These are phyloP conservation scores for Hypoxylon fuscum DNA, from an alignment of 495 filamentous ascomycete genomes.

Conservation along the genomic window DNA sequence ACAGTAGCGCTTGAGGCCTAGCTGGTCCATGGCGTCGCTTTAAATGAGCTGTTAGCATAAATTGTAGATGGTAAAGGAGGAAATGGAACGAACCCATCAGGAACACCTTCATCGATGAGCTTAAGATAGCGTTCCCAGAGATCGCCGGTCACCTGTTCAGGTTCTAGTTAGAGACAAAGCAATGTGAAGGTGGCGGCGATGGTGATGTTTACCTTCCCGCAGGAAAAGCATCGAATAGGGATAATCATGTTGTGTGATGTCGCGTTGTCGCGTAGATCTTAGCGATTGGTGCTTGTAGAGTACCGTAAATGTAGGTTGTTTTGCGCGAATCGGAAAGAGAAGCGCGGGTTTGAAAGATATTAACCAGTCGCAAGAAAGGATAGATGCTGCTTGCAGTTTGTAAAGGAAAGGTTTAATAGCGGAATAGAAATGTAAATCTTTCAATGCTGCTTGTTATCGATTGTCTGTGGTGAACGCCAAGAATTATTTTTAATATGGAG, in stretches of 20 bases:
- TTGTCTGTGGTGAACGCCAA: constrained; percentile 23
- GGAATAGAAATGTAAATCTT: constrained; percentile 14
- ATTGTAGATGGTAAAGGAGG: not conserved
- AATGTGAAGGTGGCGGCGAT: not conserved
- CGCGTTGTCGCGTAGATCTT: not conserved
- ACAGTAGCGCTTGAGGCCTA: constrained; percentile 95
- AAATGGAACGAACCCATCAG: constrained; percentile 72
- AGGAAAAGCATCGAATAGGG: constrained; percentile 97
- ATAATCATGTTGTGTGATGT: constrained; percentile 79
- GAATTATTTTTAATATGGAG: not conserved
- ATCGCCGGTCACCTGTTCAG: constrained; percentile 84
- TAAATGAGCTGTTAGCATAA: constrained; percentile 18
- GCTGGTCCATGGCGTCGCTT: constrained; percentile 92
- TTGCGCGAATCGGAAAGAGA: not conserved
- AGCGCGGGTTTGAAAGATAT: not conserved
- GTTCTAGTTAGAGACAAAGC: constrained; percentile 23
- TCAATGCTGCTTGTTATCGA: constrained; percentile 28
- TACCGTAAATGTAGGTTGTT: not conserved
- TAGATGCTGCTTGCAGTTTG: not conserved
- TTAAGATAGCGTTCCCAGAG: constrained; percentile 94
- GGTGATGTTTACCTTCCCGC: constrained; percentile 82
- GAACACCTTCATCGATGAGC: constrained; percentile 78
- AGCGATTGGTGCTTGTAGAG: constrained; percentile 11
- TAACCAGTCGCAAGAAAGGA: constrained; percentile 4
- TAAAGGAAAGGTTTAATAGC: not conserved